A percentile compares a stretch with the other conserved stretches of the same genome.
These are phyloP conservation scores for Plectranthus barbatus DNA, from an alignment of 257 asterid species.

Conservation along the genomic window DNA sequence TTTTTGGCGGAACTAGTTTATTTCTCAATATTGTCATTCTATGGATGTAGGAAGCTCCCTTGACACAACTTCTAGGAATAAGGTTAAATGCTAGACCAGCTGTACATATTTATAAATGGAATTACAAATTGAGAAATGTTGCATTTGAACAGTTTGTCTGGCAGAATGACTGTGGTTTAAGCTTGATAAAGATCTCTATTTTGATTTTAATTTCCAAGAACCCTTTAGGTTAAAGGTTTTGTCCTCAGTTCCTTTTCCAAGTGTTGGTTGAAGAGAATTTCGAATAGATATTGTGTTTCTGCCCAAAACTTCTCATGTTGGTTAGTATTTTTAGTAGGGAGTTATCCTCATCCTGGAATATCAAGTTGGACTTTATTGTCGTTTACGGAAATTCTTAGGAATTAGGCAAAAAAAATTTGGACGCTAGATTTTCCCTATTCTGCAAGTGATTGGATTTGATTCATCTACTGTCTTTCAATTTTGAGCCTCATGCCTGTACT, in stretches of 20 bases:
- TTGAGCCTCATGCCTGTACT: background rate
- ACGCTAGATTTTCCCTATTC: background rate
- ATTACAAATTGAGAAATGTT: background rate
- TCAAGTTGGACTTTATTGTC: background rate
- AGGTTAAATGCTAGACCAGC: background rate
- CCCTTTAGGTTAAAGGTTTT: background rate
- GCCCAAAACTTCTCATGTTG: background rate
- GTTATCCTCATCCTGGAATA: background rate
- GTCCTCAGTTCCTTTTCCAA: background rate
- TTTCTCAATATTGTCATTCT: background rate
- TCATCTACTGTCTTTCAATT: background rate
- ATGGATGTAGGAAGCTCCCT: background rate
- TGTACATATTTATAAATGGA: background rate
- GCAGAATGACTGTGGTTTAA: background rate
- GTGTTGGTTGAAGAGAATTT: constrained; percentile 1
- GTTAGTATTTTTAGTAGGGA: background rate
- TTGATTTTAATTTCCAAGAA: background rate
- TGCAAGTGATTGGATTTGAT: background rate
- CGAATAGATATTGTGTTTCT: background rate
- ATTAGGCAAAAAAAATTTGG: background rate
- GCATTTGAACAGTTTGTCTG: background rate
- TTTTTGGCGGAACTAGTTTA: background rate
- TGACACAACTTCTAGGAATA: background rate
- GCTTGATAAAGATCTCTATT: background rate
- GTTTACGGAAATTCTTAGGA: background rate